A percentile compares a stretch with the other conserved stretches of the same genome.
phyloP scores from a whole-genome alignment of 2,329 filamentous ascomycete genomes.

The Rutstroemia sp. region DNA sequence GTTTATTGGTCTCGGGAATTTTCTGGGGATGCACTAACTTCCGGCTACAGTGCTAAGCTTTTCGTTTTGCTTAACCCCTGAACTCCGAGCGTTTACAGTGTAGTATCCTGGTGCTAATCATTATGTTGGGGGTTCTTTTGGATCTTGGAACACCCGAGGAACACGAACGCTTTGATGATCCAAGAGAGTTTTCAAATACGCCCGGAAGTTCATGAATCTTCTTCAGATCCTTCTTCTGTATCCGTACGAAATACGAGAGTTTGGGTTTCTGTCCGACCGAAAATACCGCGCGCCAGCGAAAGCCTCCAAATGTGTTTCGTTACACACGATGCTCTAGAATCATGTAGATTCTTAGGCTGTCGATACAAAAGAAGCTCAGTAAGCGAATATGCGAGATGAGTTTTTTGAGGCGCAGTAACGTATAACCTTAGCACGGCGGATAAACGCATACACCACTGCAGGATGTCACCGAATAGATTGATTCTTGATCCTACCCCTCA shows the following conservation, averaged over 20 bases:
- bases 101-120: background rate
- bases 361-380: background rate
- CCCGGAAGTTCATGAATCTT: no score
- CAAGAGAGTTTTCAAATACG: no score
- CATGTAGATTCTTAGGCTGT: background rate
- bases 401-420: background rate
- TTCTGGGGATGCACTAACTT: background rate
- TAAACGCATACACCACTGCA: no score
- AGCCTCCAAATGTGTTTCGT: background rate
- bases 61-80: conserved; percentile 3
- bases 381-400: background rate
- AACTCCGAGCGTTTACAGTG: conserved; percentile 1
- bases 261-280: background rate
- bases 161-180: conserved; percentile 1
- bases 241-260: background rate
- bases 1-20: no score
- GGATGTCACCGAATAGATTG: no score
- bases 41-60: background rate
- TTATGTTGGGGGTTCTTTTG: background rate
- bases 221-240: background rate
- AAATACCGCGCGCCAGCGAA: conserved; percentile 2
- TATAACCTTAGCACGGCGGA: background rate
- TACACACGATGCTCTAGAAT: background rate
- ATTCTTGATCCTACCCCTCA: background rate
- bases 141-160: background rate